Base-by-base conservation (phyloP, 2,329 filamentous ascomycete genomes). In the Alternaria ethzedia region DNA sequence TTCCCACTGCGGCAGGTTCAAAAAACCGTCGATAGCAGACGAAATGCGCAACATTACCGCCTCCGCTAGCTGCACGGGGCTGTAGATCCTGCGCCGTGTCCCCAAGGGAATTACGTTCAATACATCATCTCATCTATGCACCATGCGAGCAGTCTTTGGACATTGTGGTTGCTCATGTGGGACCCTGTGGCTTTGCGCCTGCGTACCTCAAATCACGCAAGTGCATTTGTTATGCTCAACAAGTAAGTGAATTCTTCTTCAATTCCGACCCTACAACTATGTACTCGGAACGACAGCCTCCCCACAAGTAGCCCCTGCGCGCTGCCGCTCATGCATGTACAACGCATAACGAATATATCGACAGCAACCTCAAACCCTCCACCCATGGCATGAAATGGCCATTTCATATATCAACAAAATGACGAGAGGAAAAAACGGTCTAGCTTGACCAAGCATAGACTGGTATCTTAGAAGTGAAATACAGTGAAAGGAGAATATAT, bases 391-490 rank as follows among this genome's bases (percentile, higher is more conserved):
- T 59, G 57, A 54, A 56, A 59, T 57, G 26, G 59, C 57, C 72
- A 65, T 57, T 55, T 28, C 57, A 58, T 57, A 64, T 49, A 69
- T 68, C 69, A 52, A 69, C 67, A 75, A 32, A 60, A 59, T 30
- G 57, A 63, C 57, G 46, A 69, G 63, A 73, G 55, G 65, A 70
- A 71, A 70, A 78, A 78, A 77, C 75, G 72, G 72, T 77, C 77
- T 70, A 70, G 75, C 75, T 67, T 70, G 57, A 69, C 61, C 57
- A 71, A 67, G 69, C 76, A 64, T 69, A 74, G 77, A 79, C 78
- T 78, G 78, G 78, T 80, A 80, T 80, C 78, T 79, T 79, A 78
- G 78, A 80, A 80, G 67, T 51, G 75, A 79, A 77, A 77, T 70
- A 72, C 59, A 72, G 68, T 59, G 64, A 71, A 70, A 60, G 56